phyloP scores from a whole-genome alignment of 441 rosid species.

The Erysimum pusillum region DNA sequence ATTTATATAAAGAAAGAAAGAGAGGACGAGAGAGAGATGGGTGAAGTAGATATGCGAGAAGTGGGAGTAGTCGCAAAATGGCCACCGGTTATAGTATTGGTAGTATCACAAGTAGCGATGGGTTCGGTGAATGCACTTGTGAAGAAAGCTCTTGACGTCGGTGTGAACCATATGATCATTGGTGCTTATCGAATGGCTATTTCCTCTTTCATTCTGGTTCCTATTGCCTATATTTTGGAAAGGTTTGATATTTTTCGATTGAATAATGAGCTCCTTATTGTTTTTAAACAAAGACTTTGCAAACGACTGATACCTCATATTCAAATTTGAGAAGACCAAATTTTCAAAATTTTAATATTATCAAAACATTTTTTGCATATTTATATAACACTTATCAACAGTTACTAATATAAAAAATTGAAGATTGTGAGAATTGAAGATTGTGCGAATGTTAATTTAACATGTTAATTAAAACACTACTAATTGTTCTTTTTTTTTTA shows the following conservation, averaged over 20 bases:
- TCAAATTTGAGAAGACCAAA: neutral
- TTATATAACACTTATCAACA: neutral
- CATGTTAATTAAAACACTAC: no score
- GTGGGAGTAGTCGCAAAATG: constrained; percentile 29
- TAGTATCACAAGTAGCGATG: constrained; percentile 37
- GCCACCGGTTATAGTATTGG: constrained; percentile 41
- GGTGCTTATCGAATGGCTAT: constrained; percentile 50
- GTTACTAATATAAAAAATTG: neutral
- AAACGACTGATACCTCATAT: neutral
- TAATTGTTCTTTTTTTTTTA: no score
- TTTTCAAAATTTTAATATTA: neutral
- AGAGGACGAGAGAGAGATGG: constrained; percentile 5
- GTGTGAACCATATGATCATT: constrained; percentile 49
- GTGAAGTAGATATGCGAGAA: constrained; percentile 7
- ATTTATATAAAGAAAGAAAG: neutral
- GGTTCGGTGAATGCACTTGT: constrained; percentile 50
- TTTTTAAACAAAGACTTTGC: neutral
- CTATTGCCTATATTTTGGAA: constrained; percentile 44
- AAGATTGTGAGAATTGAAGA: no score
- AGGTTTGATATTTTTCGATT: constrained; percentile 35
- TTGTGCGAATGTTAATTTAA: no score
- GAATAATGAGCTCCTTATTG: neutral
- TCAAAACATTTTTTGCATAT: neutral
- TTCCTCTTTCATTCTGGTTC: constrained; percentile 47
- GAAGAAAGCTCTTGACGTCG: constrained; percentile 49